Evolutionary conservation across 2,329 filamentous ascomycete genomes (phyloP).

Genomic region (Trichoderma sp.): DNA sequence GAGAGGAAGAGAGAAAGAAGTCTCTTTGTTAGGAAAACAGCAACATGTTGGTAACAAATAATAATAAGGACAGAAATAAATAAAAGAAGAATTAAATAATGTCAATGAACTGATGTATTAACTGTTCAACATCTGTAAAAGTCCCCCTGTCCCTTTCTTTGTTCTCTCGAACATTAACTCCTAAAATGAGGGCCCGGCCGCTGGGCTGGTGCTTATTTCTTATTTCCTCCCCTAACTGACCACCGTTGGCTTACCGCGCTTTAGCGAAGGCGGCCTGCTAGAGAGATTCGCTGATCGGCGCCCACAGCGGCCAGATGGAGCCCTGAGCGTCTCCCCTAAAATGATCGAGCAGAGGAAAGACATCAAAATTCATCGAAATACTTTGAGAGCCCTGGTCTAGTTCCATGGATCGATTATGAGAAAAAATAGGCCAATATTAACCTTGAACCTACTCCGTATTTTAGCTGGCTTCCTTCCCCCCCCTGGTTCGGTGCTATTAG

Average conservation of each 20-base stretch:
- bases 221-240: background rate
- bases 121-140: background rate
- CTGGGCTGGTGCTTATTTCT: background rate
- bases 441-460: background rate
- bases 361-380: background rate
- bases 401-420: background rate
- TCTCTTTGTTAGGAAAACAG: background rate
- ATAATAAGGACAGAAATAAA: background rate
- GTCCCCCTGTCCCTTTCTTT: background rate
- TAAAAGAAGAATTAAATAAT: background rate
- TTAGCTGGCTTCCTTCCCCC: background rate
- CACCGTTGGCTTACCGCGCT: background rate
- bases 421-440: background rate
- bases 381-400: background rate
- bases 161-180: background rate
- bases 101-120: background rate
- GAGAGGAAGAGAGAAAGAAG: background rate
- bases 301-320: background rate
- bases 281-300: conserved; percentile 13
- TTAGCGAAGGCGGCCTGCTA: background rate
- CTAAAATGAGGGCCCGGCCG: background rate
- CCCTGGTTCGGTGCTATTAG: background rate
- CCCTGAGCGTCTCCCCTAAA: background rate
- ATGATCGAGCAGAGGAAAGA: background rate
- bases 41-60: background rate